Base-by-base conservation (phyloP, 108 stramenopile species). In the Fragilariopsis cylindrus region DNA sequence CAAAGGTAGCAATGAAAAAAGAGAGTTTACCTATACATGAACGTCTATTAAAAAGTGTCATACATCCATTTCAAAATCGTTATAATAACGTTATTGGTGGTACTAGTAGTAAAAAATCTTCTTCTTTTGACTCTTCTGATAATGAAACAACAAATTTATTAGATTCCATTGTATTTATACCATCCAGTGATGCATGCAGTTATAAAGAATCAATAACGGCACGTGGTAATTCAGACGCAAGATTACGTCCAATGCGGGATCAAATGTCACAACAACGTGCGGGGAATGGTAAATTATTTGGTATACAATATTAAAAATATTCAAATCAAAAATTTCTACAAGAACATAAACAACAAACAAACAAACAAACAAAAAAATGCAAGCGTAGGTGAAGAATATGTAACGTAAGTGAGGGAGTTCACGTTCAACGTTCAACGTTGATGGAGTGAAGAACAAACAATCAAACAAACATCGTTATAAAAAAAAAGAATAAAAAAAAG, bases 201-300 rank as follows among this genome's bases (percentile, higher is more conserved):
- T 89, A 86, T 69, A 93, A 93, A 76, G 84, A 90, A 74, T 58
- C 50, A 40, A 88, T 93, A 67, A 77, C 87, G 30, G 81, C 78
- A 1, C 70, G 77, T 39, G 92, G 90, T 2, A 90, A 87, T 72
- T 81, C 88, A 42, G 91, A 94, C 75, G 82, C 90, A 8, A 67
- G 93, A 44, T 72, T 94, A 58, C 82, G 89, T 49, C 90, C 90
- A 54, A 94, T 94, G 92, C 80, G 87, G 30, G 30, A 30, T 30
- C 30, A 30, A 30, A 30, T 30, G 30, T 30, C 30, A 30, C 30
- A 30, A 30, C 30, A 30, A 30, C 30, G 30, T 30, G 30, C 30
- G 0, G 30, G 30, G 30, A 30, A 30, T 30, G 30, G 30, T 30
- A 30, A 30, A 30, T 30, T 30, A 30, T 30, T 30, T 30, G 30